These are phyloP conservation scores for Raffaelea arxii DNA, from an alignment of 2,329 filamentous ascomycete species.

Conservation along the genomic window DNA sequence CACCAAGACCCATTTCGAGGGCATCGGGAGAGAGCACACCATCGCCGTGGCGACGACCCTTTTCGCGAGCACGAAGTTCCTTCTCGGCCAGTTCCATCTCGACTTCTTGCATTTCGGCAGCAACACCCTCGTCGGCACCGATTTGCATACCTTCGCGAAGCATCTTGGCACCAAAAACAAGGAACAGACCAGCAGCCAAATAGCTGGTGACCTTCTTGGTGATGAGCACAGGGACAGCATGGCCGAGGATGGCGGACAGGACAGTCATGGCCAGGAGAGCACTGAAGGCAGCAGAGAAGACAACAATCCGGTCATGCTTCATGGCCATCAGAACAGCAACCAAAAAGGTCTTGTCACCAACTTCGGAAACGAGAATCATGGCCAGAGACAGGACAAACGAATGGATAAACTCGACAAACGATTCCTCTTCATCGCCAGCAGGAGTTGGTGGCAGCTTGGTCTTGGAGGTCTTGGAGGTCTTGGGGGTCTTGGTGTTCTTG, in stretches of 20 bases:
- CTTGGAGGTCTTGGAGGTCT: constrained; percentile 26
- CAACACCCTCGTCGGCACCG: constrained; percentile 80
- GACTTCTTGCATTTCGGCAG: constrained; percentile 97
- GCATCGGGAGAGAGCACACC: constrained; percentile 56
- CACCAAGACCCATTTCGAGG: constrained; percentile 68
- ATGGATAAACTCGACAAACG: constrained; percentile 69
- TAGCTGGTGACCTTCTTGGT: constrained; percentile 87
- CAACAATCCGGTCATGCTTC: constrained; percentile 87
- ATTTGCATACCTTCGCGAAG: constrained; percentile 81
- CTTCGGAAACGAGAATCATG: constrained; percentile 95
- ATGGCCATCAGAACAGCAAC: constrained; percentile 98
- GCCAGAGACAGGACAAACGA: constrained; percentile 87
- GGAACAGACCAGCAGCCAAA: constrained; percentile 73
- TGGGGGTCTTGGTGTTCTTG: too few relatives aligned
- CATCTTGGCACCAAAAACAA: constrained; percentile 79
- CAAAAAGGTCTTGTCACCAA: constrained; percentile 97
- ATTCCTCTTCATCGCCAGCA: constrained; percentile 30
- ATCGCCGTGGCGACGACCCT: constrained; percentile 49
- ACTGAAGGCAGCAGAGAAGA: constrained; percentile 90
- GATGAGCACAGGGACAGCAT: constrained; percentile 82
- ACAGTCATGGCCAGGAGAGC: constrained; percentile 92
- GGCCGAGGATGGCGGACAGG: constrained; percentile 82
- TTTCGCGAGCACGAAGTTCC: constrained; percentile 63
- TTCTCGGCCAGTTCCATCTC: constrained; percentile 91
- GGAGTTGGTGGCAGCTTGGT: constrained; percentile 5